Conservation (phyloP, 31 red algal genomes). For the Pterothamnion heteromorphum region DNA sequence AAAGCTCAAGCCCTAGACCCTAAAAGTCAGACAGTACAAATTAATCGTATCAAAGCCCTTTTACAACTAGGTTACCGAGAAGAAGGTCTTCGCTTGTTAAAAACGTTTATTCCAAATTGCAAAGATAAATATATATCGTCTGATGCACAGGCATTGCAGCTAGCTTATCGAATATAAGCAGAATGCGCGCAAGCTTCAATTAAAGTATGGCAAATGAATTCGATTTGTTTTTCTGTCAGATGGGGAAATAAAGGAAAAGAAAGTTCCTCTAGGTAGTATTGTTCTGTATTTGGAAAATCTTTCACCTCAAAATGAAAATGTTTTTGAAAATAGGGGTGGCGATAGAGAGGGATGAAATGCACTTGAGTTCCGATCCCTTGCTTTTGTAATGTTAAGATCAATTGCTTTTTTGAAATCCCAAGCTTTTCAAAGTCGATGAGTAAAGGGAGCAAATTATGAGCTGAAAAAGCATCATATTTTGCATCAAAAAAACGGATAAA, state of each 20-base stretch:
- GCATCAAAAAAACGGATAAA: not conserved
- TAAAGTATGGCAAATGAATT: no score
- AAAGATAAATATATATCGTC: no score
- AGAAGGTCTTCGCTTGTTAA: no score
- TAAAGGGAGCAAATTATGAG: not conserved
- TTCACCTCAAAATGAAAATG: not conserved
- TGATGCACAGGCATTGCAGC: no score
- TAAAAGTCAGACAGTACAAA: no score
- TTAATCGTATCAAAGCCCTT: no score
- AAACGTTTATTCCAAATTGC: no score
- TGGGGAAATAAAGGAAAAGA: not conserved
- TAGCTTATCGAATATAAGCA: no score
- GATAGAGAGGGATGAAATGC: conserved; percentile 21
- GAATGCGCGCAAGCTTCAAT: no score
- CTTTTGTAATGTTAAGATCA: not conserved
- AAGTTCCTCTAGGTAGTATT: not conserved
- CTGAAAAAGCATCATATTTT: not conserved
- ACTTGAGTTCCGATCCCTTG: not conserved
- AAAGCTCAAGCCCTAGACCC: no score
- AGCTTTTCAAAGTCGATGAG: conserved; percentile 22
- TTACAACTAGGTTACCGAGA: no score
- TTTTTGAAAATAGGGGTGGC: conserved; percentile 6
- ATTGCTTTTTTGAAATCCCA: not conserved
- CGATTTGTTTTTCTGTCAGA: conserved; percentile 8
- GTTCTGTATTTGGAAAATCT: not conserved